Conservation (phyloP, 108 stramenopile genomes). For the Nitzschia sp. region DNA sequence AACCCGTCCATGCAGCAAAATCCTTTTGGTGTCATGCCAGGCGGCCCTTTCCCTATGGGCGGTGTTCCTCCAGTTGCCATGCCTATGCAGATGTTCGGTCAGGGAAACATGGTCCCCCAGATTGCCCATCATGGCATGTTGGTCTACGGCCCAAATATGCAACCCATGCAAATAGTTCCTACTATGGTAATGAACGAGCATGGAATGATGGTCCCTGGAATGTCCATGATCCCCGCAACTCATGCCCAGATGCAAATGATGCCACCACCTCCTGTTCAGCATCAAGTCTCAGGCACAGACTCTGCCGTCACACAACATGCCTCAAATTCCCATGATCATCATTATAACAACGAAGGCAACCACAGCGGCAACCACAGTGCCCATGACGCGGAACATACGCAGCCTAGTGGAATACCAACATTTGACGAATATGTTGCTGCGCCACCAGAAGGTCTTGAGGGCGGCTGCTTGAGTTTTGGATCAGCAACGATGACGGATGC, state of each 20-base stretch:
- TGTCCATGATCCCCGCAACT: conserved; percentile 9
- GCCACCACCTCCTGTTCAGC: neutral
- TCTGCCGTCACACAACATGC: neutral
- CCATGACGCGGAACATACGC: neutral
- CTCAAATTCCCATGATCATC: neutral
- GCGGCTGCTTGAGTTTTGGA: conserved; percentile 40
- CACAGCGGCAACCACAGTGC: conserved; percentile 20
- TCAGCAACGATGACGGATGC: conserved; percentile 39
- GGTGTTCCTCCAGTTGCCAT: neutral
- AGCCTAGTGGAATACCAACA: neutral
- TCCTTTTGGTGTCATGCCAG: neutral
- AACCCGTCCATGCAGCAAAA: neutral
- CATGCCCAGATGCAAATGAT: conserved; percentile 6
- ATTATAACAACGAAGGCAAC: neutral
- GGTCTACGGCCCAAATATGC: conserved; percentile 11
- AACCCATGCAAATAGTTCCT: conserved; percentile 18
- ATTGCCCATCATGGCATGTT: neutral
- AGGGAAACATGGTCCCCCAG: neutral
- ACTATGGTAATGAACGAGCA: conserved; percentile 36
- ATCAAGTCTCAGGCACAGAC: neutral
- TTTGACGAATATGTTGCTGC: conserved; percentile 36
- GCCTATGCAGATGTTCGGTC: neutral
- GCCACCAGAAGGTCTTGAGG: conserved; percentile 39
- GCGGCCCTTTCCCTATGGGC: neutral
- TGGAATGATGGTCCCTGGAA: conserved; percentile 27